Percentiles rank a stretch among this genome's conserved stretches.
Conservation (phyloP, 768 basidiomycete species). For the Leucosporidium yakuticum region DNA sequence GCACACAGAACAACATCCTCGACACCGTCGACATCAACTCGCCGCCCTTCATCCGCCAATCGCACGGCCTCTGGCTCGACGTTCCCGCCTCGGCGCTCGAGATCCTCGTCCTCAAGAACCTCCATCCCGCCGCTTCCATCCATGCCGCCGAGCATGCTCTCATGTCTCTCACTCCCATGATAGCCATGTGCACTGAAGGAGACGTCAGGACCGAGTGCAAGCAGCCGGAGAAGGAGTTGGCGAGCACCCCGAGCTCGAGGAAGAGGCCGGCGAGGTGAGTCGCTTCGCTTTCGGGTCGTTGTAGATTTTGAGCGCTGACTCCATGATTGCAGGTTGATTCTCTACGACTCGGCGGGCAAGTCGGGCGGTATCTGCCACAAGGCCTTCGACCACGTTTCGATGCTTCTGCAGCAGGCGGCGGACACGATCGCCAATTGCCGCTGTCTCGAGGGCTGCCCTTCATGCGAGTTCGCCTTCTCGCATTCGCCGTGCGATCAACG, state of each 20-base stretch:
- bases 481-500: too few species aligned
- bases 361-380: constrained; percentile 67
- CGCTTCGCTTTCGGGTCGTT: background rate
- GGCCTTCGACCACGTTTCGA: constrained; percentile 68
- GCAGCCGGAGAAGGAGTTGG: constrained; percentile 39
- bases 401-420: constrained; percentile 58
- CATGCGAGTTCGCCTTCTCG: constrained; percentile 51
- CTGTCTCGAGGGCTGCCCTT: constrained; percentile 64
- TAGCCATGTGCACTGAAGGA: constrained; percentile 53
- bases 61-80: constrained; percentile 75
- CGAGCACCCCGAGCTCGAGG: constrained; percentile 26
- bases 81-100: constrained; percentile 55
- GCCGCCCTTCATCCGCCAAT: constrained; percentile 66
- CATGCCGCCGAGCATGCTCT: constrained; percentile 81
- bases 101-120: constrained; percentile 53
- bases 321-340: constrained; percentile 56
- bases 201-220: constrained; percentile 78
- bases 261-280: constrained; percentile 35
- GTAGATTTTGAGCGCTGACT: background rate
- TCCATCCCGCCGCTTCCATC: constrained; percentile 70
- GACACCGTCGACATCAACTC: constrained; percentile 73
- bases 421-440: constrained; percentile 56
- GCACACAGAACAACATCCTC: constrained; percentile 50
- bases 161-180: constrained; percentile 56
- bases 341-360: constrained; percentile 67